Evolutionary conservation across 352 stramenopile species (phyloP), one percentile per base, ranked within the genome.

Genomic region (Phytophthora lateralis): DNA sequence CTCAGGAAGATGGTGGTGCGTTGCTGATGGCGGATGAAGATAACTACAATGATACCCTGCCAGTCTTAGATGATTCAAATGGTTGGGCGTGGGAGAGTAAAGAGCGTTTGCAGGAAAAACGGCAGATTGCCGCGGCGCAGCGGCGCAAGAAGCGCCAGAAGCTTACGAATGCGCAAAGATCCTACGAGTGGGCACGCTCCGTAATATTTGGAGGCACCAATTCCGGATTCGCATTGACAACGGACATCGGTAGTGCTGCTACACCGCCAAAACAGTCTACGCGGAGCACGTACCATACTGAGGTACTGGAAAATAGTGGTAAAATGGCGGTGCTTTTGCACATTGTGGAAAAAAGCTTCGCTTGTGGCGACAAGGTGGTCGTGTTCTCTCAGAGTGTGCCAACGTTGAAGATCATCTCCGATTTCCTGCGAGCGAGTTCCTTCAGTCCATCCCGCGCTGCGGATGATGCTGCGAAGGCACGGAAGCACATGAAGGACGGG

Each of bases 351-450:
- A 74, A 92, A 46, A 92, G 83, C 52, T 90, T 89, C 29, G 57
- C 71, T 4, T 77, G 78, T 21, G 84, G 80, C 14, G 89, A 97
- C 45, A 96, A 95, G 48, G 77, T 96, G 12, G 82, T 95, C 15
- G 82, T 97, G 7, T 97, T 97, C 48, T 96, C 88, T 6, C 89
- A 97, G 56, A 96, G 86, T 42, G 82, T 97, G 27, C 77, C 82
- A 37, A 97, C 86, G 0, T 71, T 97, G 14, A 89, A 94, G 49
- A 65, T 93, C 12, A 90, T 97, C 20, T 73, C 76, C 5, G 69
- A 78, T 8, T 96, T 95, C 15, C 59, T 96, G 20, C 73, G 68
- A 26, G 65, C 63, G 12, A 89, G 80, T 50, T 45, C 63, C 27
- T 89, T 89, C 39, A 88, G 79, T 57, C 74, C 80, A 34, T 76